These are phyloP conservation scores for Claviceps quebecensis DNA, from an alignment of 2,329 filamentous ascomycete genomes.

Conservation along the genomic window DNA sequence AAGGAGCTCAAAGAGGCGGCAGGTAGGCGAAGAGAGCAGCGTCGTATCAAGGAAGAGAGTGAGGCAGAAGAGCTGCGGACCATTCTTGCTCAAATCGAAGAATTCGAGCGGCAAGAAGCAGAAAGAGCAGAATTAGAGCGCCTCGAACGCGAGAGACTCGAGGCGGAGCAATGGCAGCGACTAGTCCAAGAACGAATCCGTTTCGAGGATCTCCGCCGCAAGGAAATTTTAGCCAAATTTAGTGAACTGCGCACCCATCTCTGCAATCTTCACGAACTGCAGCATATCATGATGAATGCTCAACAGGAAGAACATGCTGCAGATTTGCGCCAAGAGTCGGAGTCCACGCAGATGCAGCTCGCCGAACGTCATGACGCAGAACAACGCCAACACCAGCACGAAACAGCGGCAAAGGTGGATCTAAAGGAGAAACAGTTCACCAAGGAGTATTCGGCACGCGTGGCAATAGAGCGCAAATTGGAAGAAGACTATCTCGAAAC, in stretches of 20 bases:
- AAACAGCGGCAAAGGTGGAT: constrained; percentile 16
- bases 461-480: constrained; percentile 25
- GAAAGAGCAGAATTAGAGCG: constrained; percentile 25
- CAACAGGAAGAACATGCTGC: constrained; percentile 24
- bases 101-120: constrained; percentile 32
- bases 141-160: constrained; percentile 22
- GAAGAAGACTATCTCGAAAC: constrained; percentile 29
- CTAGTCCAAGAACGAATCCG: constrained; percentile 25
- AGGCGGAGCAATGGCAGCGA: constrained; percentile 22
- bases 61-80: constrained; percentile 23
- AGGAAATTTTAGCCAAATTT: constrained; percentile 25
- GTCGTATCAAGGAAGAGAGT: constrained; percentile 18
- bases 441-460: constrained; percentile 27
- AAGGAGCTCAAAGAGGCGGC: constrained; percentile 24
- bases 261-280: constrained; percentile 26
- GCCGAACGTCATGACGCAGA: constrained; percentile 20
- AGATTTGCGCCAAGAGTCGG: constrained; percentile 12
- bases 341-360: constrained; percentile 16
- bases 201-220: constrained; percentile 26
- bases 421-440: constrained; percentile 21
- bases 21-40: constrained; percentile 19
- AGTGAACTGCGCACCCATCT: constrained; percentile 22
- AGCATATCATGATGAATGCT: constrained; percentile 23
- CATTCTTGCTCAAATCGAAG: constrained; percentile 31
- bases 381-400: constrained; percentile 14